Conservation (phyloP, 2,329 filamentous ascomycete genomes). For the Venturia nashicola region DNA sequence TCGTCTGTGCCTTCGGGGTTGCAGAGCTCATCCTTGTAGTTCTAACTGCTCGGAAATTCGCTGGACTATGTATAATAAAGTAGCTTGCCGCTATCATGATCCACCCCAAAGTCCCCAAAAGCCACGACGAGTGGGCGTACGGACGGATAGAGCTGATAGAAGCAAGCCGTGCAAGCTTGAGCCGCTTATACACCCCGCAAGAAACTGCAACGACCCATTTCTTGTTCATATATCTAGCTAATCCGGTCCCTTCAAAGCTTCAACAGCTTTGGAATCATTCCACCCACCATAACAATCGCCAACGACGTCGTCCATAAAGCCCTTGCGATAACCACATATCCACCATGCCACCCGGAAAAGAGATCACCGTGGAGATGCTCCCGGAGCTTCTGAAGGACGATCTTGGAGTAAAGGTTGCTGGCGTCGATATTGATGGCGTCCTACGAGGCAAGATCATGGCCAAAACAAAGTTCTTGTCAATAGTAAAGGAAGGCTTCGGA, state of each 20-base stretch:
- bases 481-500: slow-evolving; percentile 71
- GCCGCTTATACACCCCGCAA: neutral
- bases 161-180: neutral
- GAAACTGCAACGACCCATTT: neutral
- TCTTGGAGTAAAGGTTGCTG: slow-evolving; percentile 73
- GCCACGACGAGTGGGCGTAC: neutral
- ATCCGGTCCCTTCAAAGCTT: neutral
- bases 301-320: too few relatives aligned
- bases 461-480: slow-evolving; percentile 82
- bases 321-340: neutral
- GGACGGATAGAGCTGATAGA: neutral
- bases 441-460: slow-evolving; percentile 83
- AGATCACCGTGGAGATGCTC: slow-evolving; percentile 52
- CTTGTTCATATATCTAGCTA: neutral
- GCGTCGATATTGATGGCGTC: slow-evolving; percentile 76
- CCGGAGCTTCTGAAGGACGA: slow-evolving; percentile 57
- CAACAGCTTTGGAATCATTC: neutral
- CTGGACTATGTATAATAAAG: neutral
- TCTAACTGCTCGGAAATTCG: neutral
- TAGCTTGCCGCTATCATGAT: neutral
- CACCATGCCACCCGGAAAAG: slow-evolving; percentile 6
- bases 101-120: neutral
- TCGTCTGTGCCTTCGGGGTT: too few relatives aligned
- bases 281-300: neutral
- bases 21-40: neutral